Percentiles rank a stretch among this genome's conserved stretches.
phyloP scores from a whole-genome alignment of 164 flowering plant genomes.

The Stephania japonica region DNA sequence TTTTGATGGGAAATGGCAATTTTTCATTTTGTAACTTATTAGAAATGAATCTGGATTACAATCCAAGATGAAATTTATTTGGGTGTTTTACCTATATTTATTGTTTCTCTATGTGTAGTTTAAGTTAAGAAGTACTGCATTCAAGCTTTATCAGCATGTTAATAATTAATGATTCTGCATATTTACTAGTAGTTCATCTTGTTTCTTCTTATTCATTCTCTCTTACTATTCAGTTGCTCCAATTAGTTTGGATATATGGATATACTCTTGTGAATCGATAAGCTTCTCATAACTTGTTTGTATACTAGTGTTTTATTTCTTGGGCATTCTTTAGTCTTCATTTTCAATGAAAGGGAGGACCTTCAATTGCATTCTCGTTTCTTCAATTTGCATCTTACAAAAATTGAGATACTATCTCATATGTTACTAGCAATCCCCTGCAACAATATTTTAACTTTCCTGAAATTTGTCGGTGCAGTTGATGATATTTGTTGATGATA shows the following conservation, averaged over 20 bases:
- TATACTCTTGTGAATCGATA: background rate
- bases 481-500: constrained; percentile 15
- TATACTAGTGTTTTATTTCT: background rate
- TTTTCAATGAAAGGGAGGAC: background rate
- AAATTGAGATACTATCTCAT: background rate
- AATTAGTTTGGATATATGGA: background rate
- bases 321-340: background rate
- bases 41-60: too few relatives aligned
- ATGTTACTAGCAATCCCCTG: background rate
- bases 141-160: too few relatives aligned
- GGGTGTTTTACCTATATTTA: too few relatives aligned
- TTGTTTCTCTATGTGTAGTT: too few relatives aligned
- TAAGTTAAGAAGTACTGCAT: too few relatives aligned
- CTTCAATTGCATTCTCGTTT: background rate
- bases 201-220: too few relatives aligned
- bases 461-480: background rate
- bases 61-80: too few relatives aligned
- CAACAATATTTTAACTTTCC: background rate
- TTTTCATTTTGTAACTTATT: too few relatives aligned
- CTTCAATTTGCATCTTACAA: background rate
- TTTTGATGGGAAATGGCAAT: too few relatives aligned
- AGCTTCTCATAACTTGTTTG: background rate
- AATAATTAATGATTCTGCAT: too few relatives aligned
- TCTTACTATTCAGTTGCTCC: background rate
- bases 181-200: too few relatives aligned